These are phyloP conservation scores for Alnus rubra DNA, from an alignment of 306 rosid species.

Conservation along the genomic window DNA sequence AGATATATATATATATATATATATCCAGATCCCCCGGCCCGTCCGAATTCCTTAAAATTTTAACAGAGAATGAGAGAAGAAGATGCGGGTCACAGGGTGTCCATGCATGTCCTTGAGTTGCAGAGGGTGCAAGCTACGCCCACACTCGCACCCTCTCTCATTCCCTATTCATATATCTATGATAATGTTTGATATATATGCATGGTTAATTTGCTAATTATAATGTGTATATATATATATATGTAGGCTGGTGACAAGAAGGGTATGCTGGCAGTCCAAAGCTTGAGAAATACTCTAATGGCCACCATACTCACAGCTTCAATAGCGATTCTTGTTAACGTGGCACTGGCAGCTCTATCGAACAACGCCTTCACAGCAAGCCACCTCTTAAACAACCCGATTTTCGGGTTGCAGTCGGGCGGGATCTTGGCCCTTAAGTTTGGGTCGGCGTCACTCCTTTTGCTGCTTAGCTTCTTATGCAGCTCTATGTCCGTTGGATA, in stretches of 20 bases:
- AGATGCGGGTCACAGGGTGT: too few relatives aligned
- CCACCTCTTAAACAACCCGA: slow-evolving; percentile 33
- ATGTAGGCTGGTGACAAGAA: slow-evolving; percentile 56
- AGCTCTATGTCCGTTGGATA: slow-evolving; percentile 66
- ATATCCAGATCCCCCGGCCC: too few relatives aligned
- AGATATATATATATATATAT: too few relatives aligned
- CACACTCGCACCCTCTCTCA: too few relatives aligned
- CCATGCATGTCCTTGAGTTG: too few relatives aligned
- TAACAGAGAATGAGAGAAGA: background rate
- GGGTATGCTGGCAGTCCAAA: slow-evolving; percentile 63
- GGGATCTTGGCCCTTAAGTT: slow-evolving; percentile 48
- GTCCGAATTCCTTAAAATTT: too few relatives aligned
- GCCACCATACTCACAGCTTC: slow-evolving; percentile 54
- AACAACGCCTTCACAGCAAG: slow-evolving; percentile 54
- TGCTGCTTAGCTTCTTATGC: slow-evolving; percentile 65
- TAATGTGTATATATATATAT: too few relatives aligned
- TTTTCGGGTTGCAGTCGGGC: slow-evolving; percentile 53
- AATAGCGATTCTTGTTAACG: slow-evolving; percentile 45
- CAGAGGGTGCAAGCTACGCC: too few relatives aligned
- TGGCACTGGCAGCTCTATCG: slow-evolving; percentile 53
- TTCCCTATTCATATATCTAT: too few relatives aligned
- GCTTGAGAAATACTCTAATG: slow-evolving; percentile 79
- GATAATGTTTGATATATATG: too few relatives aligned
- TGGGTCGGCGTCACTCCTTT: slow-evolving; percentile 53
- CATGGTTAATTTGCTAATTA: too few relatives aligned